These are phyloP conservation scores for Baorangia bicolor DNA, from an alignment of 768 basidiomycete species.

Conservation along the genomic window DNA sequence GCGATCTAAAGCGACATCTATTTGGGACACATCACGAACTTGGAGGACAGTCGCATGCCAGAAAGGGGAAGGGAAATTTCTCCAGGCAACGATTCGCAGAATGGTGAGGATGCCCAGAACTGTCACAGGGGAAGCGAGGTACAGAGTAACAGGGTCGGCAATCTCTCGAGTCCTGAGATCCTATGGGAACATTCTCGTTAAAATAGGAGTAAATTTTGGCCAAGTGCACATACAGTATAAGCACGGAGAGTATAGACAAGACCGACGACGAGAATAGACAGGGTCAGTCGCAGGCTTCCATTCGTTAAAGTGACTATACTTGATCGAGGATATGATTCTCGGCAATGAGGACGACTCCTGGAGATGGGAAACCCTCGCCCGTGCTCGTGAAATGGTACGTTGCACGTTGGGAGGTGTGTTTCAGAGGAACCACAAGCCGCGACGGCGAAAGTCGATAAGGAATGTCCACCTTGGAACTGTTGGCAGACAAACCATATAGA, in stretches of 20 bases:
- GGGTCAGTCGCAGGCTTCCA: slow-evolving; percentile 12
- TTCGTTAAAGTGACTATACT: neutral
- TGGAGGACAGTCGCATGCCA: slow-evolving; percentile 36
- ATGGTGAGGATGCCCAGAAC: slow-evolving; percentile 21
- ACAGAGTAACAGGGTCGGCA: slow-evolving; percentile 22
- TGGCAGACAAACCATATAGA: slow-evolving; percentile 11
- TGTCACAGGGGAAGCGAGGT: slow-evolving; percentile 24
- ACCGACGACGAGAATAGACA: slow-evolving; percentile 15
- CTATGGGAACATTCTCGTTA: slow-evolving; percentile 14
- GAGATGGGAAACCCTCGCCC: slow-evolving; percentile 1
- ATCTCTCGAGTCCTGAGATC: slow-evolving; percentile 16
- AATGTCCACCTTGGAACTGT: neutral
- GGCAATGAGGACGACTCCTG: neutral
- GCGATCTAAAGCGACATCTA: neutral
- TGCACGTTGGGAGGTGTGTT: slow-evolving; percentile 5
- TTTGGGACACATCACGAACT: slow-evolving; percentile 23
- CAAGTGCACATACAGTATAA: slow-evolving; percentile 19
- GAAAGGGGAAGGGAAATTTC: slow-evolving; percentile 19
- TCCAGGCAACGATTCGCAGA: slow-evolving; percentile 18
- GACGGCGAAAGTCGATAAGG: neutral
- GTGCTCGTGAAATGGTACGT: slow-evolving; percentile 7
- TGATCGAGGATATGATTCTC: slow-evolving; percentile 4
- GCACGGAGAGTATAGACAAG: slow-evolving; percentile 14
- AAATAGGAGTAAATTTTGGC: neutral
- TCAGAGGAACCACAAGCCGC: neutral